Conservation (phyloP, 768 basidiomycete genomes). For the Trametes elegans region DNA sequence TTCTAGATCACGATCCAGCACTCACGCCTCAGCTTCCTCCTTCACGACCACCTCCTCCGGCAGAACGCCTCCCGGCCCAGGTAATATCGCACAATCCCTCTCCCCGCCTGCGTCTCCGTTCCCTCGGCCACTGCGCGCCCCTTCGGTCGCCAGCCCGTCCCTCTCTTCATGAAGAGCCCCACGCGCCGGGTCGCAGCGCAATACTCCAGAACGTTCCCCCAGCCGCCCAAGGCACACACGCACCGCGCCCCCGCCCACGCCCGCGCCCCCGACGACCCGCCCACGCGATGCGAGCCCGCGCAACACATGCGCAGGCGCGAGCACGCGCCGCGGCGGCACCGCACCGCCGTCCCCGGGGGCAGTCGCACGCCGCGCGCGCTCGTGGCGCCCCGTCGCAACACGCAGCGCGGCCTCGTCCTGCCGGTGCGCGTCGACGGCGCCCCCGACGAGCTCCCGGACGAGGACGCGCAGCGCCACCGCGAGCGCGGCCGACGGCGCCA, state of each 20-base stretch:
- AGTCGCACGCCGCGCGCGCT: slow-evolving; percentile 17
- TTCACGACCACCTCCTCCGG: slow-evolving; percentile 10
- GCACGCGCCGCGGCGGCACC: slow-evolving; percentile 22
- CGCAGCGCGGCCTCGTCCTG: slow-evolving; percentile 30
- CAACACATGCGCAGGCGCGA: slow-evolving; percentile 41
- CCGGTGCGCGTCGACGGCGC: slow-evolving; percentile 34
- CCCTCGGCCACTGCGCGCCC: not conserved
- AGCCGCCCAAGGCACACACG: slow-evolving; percentile 32
- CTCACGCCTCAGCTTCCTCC: slow-evolving; percentile 8
- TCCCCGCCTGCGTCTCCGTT: not conserved
- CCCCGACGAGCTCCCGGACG: slow-evolving; percentile 33
- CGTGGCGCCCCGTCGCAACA: slow-evolving; percentile 11
- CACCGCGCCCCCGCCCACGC: slow-evolving; percentile 21
- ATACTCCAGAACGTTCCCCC: slow-evolving; percentile 22
- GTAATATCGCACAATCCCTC: slow-evolving; percentile 4
- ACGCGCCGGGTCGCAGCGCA: not conserved
- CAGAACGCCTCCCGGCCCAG: not conserved
- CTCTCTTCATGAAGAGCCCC: slow-evolving; percentile 4
- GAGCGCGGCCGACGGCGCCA: slow-evolving; percentile 40
- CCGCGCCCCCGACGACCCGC: not conserved
- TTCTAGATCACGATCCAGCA: not conserved
- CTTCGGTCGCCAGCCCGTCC: not conserved
- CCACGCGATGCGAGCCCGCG: slow-evolving; percentile 32
- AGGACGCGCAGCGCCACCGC: slow-evolving; percentile 33
- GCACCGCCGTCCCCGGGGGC: slow-evolving; percentile 16